A percentile compares a stretch with the other conserved stretches of the same genome.
Evolutionary conservation across 495 filamentous ascomycete species (phyloP).

Genomic region (Podospora anserina): DNA sequence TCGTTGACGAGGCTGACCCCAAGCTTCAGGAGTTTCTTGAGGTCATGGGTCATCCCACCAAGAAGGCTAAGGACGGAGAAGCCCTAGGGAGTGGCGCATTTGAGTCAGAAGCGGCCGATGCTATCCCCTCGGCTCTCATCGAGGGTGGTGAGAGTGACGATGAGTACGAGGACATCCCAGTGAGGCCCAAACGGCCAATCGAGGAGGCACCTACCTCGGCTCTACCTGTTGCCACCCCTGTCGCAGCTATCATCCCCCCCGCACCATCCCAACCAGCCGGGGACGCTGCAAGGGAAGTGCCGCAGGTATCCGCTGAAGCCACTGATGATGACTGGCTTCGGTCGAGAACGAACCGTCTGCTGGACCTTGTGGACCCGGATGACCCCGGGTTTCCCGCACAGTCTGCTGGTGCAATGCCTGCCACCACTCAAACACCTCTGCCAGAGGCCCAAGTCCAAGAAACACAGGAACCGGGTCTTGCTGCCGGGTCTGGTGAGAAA

Average conservation of each 20-base stretch:
- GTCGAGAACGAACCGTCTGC: slow-evolving; percentile 82
- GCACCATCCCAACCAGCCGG: slow-evolving; percentile 16
- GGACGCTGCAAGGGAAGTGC: slow-evolving; percentile 15
- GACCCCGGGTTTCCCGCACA: slow-evolving; percentile 35
- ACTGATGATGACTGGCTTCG: slow-evolving; percentile 91
- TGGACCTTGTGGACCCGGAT: slow-evolving; percentile 71
- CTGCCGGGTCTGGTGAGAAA: slow-evolving; percentile 26
- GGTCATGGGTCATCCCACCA: slow-evolving; percentile 58
- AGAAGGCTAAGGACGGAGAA: slow-evolving; percentile 29
- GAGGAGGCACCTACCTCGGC: slow-evolving; percentile 26
- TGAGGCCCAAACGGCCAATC: slow-evolving; percentile 38
- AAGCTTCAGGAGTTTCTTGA: slow-evolving; percentile 86
- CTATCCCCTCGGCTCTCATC: slow-evolving; percentile 46
- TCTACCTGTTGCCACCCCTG: slow-evolving; percentile 10
- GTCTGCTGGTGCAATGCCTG: slow-evolving; percentile 17
- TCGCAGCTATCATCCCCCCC: neutral
- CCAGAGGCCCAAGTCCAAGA: slow-evolving; percentile 25
- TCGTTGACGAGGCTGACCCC: slow-evolving; percentile 55
- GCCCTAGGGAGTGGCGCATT: slow-evolving; percentile 16
- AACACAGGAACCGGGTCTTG: slow-evolving; percentile 19
- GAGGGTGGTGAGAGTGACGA: slow-evolving; percentile 57
- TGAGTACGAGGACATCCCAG: slow-evolving; percentile 61
- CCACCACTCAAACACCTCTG: slow-evolving; percentile 19
- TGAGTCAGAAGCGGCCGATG: slow-evolving; percentile 28
- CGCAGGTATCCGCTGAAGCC: slow-evolving; percentile 32